These are phyloP conservation scores for Capronia epimyces DNA, from an alignment of 2,329 filamentous ascomycete genomes.

Conservation along the genomic window DNA sequence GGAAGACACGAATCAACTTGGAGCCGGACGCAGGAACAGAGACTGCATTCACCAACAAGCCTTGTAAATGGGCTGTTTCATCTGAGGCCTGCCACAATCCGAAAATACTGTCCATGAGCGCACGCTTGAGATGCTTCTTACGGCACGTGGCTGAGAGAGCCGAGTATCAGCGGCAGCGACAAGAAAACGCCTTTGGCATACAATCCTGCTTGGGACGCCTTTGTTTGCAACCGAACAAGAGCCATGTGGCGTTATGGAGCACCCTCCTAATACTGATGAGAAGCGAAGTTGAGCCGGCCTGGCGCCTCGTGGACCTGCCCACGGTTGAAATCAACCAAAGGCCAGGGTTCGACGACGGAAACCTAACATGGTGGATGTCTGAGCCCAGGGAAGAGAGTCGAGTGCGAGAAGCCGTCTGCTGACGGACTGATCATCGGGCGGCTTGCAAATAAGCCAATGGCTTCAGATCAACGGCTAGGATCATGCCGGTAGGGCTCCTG, in stretches of 20 bases:
- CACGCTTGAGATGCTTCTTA: conserved; percentile 2
- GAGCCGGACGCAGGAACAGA: conserved; percentile 21
- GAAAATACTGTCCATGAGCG: neutral
- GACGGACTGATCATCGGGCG: conserved; percentile 15
- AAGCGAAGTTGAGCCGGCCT: conserved; percentile 17
- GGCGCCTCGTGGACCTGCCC: neutral
- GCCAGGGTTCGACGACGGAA: conserved; percentile 7
- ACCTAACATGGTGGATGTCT: conserved; percentile 8
- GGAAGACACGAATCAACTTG: conserved; percentile 17
- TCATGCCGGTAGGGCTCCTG: conserved; percentile 7
- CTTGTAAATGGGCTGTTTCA: conserved; percentile 22
- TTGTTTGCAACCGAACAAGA: conserved; percentile 6
- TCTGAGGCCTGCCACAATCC: conserved; percentile 11
- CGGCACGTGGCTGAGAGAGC: conserved; percentile 7
- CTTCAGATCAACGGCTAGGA: conserved; percentile 5
- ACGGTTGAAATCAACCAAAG: neutral
- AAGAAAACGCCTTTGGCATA: conserved; percentile 4
- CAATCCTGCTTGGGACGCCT: conserved; percentile 9
- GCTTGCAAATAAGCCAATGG: conserved; percentile 18
- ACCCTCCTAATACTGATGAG: neutral
- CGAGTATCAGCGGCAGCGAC: neutral
- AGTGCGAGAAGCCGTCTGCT: conserved; percentile 15
- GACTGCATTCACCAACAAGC: conserved; percentile 20
- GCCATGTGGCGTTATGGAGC: conserved; percentile 9
- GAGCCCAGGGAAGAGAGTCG: conserved; percentile 12